phyloP scores from a whole-genome alignment of 2,329 filamentous ascomycete species.

The Colletotrichum cereale region DNA sequence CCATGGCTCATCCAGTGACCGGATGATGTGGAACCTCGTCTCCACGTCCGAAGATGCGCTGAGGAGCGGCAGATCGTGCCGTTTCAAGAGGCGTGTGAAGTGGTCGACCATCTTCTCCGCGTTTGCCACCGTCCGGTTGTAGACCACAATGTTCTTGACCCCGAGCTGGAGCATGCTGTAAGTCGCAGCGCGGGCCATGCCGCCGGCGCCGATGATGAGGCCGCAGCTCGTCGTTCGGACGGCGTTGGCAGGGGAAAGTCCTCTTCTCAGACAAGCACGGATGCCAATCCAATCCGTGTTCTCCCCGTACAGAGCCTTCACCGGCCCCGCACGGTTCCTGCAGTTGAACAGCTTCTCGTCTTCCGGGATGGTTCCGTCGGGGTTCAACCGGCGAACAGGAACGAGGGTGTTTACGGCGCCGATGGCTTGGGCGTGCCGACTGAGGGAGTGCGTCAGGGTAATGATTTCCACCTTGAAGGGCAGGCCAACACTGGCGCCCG shows the following conservation, averaged over 20 bases:
- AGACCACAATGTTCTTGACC: constrained; percentile 80
- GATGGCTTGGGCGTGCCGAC: constrained; percentile 79
- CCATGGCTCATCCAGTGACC: constrained; percentile 72
- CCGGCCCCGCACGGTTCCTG: constrained; percentile 73
- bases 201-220: constrained; percentile 74
- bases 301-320: constrained; percentile 79
- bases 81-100: constrained; percentile 70
- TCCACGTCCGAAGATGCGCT: constrained; percentile 52
- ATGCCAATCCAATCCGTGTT: constrained; percentile 89
- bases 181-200: constrained; percentile 83
- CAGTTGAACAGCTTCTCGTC: constrained; percentile 66
- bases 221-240: constrained; percentile 68
- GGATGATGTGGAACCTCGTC: constrained; percentile 69
- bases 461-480: constrained; percentile 84
- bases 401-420: constrained; percentile 83
- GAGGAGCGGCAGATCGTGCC: constrained; percentile 57
- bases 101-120: constrained; percentile 76
- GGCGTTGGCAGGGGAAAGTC: constrained; percentile 78
- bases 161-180: constrained; percentile 85
- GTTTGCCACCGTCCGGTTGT: constrained; percentile 77
- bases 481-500: constrained; percentile 77
- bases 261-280: constrained; percentile 77
- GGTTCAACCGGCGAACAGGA: constrained; percentile 72
- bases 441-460: constrained; percentile 75
- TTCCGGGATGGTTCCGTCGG: constrained; percentile 68